Conservation (phyloP, 2,329 filamentous ascomycete genomes). For the Pezicula neosporulosa region DNA sequence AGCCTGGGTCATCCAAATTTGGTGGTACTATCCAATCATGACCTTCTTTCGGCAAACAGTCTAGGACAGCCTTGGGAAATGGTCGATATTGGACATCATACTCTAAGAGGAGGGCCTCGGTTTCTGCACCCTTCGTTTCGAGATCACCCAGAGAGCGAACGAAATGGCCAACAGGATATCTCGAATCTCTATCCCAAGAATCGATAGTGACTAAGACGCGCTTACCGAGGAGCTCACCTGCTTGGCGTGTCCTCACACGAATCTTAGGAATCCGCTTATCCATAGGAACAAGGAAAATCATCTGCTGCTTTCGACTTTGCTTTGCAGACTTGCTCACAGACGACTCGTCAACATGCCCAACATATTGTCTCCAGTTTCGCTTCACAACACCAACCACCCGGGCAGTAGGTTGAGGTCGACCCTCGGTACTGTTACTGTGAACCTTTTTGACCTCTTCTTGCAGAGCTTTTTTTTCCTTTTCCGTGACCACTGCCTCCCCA, state of each 20-base stretch:
- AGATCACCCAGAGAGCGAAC: conserved; percentile 89
- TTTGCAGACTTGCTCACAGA: conserved; percentile 72
- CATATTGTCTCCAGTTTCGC: conserved; percentile 96
- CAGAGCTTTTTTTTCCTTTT: conserved; percentile 79
- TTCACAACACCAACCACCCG: conserved; percentile 90
- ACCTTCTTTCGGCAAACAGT: conserved; percentile 87
- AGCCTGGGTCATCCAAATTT: conserved; percentile 77
- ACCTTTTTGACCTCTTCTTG: conserved; percentile 88
- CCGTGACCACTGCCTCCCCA: conserved; percentile 73
- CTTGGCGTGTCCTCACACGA: conserved; percentile 85
- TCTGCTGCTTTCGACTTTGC: conserved; percentile 82
- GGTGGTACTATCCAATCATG: conserved; percentile 90
- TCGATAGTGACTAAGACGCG: conserved; percentile 91
- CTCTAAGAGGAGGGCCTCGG: conserved; percentile 88
- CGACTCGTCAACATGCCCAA: conserved; percentile 88
- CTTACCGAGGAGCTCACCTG: conserved; percentile 83
- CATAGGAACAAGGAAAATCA: conserved; percentile 94
- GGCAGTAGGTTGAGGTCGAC: conserved; percentile 82
- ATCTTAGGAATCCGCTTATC: conserved; percentile 98
- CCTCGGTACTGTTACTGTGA: conserved; percentile 73
- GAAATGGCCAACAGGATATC: conserved; percentile 91
- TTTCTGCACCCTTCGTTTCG: conserved; percentile 96
- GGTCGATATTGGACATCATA: conserved; percentile 98
- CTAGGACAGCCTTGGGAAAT: conserved; percentile 91
- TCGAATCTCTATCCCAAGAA: conserved; percentile 88